phyloP scores from a whole-genome alignment of 352 stramenopile genomes.

The Peronospora farinosa region DNA sequence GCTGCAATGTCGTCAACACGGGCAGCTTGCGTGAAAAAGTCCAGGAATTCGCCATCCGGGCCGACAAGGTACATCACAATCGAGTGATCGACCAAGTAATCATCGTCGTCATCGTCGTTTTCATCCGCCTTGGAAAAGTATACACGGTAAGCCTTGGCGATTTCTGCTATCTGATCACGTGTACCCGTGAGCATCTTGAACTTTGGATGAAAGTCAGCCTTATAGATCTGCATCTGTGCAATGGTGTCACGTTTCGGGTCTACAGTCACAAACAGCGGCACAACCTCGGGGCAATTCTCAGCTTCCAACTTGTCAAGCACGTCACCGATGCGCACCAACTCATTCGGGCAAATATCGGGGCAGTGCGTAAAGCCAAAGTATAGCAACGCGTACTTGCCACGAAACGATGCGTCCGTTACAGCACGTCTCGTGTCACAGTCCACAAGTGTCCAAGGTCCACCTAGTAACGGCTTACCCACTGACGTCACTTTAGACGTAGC shows the following conservation, averaged over 20 bases:
- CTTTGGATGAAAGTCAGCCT: constrained; percentile 84
- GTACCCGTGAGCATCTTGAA: constrained; percentile 90
- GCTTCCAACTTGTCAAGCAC: constrained; percentile 89
- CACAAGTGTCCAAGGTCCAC: constrained; percentile 90
- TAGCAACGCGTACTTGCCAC: constrained; percentile 93
- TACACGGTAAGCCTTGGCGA: constrained; percentile 97
- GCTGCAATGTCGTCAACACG: constrained; percentile 91
- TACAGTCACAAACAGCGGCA: constrained; percentile 96
- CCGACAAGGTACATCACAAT: constrained; percentile 99
- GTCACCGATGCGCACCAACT: constrained; percentile 97
- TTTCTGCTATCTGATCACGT: constrained; percentile 92
- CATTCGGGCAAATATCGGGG: constrained; percentile 98
- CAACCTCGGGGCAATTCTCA: constrained; percentile 55
- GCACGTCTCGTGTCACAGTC: constrained; percentile 80
- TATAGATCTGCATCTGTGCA: constrained; percentile 93
- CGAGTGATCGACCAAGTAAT: constrained; percentile 99
- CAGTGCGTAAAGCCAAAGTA: constrained; percentile 99
- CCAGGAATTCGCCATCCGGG: constrained; percentile 94
- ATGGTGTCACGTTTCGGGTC: constrained; percentile 96
- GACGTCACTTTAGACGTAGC: constrained; percentile 83
- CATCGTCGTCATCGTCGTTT: constrained; percentile 93
- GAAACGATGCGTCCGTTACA: constrained; percentile 88
- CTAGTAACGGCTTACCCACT: constrained; percentile 88
- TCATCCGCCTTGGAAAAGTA: constrained; percentile 97
- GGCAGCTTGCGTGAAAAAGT: constrained; percentile 99